A percentile compares a stretch with the other conserved stretches of the same genome.
Conservation (phyloP, 75 land plant genomes). For the Pinus tabuliformis region DNA sequence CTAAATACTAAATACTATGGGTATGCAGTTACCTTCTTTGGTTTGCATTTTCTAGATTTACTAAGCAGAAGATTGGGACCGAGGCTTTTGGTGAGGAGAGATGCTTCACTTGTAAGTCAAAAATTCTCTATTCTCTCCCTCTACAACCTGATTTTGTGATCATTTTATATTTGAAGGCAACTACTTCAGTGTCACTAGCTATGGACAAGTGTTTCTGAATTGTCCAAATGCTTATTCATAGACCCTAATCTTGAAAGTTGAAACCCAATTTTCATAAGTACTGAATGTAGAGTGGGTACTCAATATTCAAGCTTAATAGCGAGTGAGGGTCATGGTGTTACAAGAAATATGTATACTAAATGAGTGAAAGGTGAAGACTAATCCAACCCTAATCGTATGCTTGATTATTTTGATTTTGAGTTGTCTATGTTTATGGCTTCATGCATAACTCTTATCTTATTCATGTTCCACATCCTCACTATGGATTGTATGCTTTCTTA, state of each 20-base stretch:
- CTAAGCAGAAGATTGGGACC: slow-evolving; percentile 84
- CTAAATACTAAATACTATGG: too few species aligned
- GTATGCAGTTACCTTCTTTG: neutral
- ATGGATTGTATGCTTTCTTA: too few species aligned
- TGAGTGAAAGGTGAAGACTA: neutral
- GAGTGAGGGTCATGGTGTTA: too few species aligned
- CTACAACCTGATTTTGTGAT: neutral
- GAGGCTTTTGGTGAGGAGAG: slow-evolving; percentile 58
- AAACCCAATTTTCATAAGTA: neutral
- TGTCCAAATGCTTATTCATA: neutral
- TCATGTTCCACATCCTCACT: too few species aligned
- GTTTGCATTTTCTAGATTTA: slow-evolving; percentile 59
- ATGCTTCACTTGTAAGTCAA: too few species aligned
- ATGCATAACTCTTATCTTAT: too few species aligned
- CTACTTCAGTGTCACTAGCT: too few species aligned
- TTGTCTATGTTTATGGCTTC: too few species aligned
- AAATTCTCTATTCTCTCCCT: neutral
- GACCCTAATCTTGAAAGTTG: neutral
- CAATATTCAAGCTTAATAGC: neutral
- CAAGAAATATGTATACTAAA: neutral
- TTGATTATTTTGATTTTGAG: too few species aligned
- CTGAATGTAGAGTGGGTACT: neutral
- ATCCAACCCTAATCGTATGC: neutral
- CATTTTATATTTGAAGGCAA: neutral
- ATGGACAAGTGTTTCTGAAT: too few species aligned